phyloP scores from a whole-genome alignment of 2,329 filamentous ascomycete genomes.

The Aspergillus brasiliensis region DNA sequence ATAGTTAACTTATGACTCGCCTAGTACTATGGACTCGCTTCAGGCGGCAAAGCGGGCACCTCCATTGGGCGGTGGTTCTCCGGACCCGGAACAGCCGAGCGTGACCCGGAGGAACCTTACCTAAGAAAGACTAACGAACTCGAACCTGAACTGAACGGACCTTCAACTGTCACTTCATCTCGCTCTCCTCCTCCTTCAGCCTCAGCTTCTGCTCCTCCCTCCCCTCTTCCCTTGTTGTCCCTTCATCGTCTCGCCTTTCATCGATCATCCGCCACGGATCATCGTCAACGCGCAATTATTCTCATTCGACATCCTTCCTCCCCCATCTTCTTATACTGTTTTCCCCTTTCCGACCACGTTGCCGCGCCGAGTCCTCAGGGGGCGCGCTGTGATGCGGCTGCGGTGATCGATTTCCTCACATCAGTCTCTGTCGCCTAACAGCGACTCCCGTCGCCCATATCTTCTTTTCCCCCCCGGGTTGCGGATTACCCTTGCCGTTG shows the following conservation, averaged over 20 bases:
- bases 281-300: background rate
- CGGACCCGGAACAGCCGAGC: constrained; percentile 9
- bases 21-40: constrained; percentile 35
- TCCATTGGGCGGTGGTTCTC: constrained; percentile 18
- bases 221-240: background rate
- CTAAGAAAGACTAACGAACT: constrained; percentile 6
- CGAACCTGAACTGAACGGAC: constrained; percentile 4
- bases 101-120: constrained; percentile 3
- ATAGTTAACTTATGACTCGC: too few relatives aligned
- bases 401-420: constrained; percentile 20
- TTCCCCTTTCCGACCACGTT: constrained; percentile 5
- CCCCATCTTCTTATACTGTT: background rate
- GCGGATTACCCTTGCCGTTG: background rate
- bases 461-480: background rate
- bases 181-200: constrained; percentile 8
- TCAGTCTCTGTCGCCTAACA: constrained; percentile 16
- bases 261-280: background rate
- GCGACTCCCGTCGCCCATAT: background rate
- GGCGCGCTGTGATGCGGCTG: constrained; percentile 28
- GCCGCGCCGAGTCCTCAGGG: constrained; percentile 18
- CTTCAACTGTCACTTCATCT: constrained; percentile 17
- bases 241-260: background rate
- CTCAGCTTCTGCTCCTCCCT: constrained; percentile 11
- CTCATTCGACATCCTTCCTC: background rate
- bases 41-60: constrained; percentile 38